Conservation (phyloP, 495 filamentous ascomycete species). For the Penicillium macrosclerotiorum region DNA sequence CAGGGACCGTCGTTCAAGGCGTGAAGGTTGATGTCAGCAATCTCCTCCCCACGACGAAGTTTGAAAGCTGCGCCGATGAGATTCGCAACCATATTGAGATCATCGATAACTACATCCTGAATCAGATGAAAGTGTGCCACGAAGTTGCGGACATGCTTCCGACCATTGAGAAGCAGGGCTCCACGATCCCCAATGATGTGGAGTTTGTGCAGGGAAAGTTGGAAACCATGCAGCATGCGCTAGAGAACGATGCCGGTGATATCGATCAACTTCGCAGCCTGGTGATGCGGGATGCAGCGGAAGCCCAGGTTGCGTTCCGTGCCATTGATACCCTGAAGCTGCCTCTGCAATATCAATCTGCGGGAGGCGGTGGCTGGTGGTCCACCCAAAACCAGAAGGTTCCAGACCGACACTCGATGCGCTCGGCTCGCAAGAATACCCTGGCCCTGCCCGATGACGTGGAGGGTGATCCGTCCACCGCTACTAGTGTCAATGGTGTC, state of each 20-base stretch:
- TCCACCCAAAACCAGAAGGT: conserved; percentile 44
- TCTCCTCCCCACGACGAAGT: conserved; percentile 81
- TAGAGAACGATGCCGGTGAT: conserved; percentile 69
- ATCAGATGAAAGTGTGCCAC: conserved; percentile 59
- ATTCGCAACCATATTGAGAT: conserved; percentile 72
- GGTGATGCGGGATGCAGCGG: conserved; percentile 63
- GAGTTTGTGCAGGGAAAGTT: conserved; percentile 69
- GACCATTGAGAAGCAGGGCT: conserved; percentile 60
- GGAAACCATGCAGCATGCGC: conserved; percentile 67
- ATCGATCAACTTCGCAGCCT: conserved; percentile 64
- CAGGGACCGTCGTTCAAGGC: conserved; percentile 52
- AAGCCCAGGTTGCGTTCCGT: conserved; percentile 72
- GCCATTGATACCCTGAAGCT: conserved; percentile 74
- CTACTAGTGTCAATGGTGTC: conserved; percentile 38
- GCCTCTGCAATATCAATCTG: conserved; percentile 66
- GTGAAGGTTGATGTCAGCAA: conserved; percentile 75
- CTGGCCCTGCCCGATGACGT: conserved; percentile 54
- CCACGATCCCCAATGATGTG: conserved; percentile 69
- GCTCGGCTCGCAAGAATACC: conserved; percentile 43
- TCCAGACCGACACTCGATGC: conserved; percentile 37
- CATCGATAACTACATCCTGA: conserved; percentile 71
- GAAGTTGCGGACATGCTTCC: conserved; percentile 49
- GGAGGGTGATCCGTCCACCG: conserved; percentile 52
- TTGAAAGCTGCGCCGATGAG: conserved; percentile 79
- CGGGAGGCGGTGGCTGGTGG: conserved; percentile 45